Evolutionary conservation across 805 yeast species (phyloP), one percentile per base, ranked within the genome.

Genomic region (Schwanniomyces vanrijiae): DNA sequence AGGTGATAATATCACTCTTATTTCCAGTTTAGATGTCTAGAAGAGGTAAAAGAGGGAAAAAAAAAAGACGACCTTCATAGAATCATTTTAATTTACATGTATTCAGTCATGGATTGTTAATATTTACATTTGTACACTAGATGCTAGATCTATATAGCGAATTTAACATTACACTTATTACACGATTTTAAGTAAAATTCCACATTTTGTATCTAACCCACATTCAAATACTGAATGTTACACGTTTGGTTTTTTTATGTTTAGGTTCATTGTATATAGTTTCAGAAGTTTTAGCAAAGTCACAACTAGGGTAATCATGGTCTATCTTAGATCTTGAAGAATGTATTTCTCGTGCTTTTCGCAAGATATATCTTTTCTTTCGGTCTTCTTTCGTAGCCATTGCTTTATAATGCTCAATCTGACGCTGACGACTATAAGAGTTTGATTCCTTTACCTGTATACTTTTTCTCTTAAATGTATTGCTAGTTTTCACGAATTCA

Each of bases 1-100:
- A 66, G 99, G 99, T 3, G 99, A 94, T 62, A 94, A 90, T 62
- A 88, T 94, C 39, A 86, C 96, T 7, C 69, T 92, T 47, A 86
- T 94, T 14, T 64, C 72, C 14, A 60, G 71, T 42, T 55, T 66
- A 47, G 77, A 72, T 33, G 56, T 61, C 26, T 65, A 49, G 49
- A 4, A 26, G 6, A 6, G 13, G 29, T 21, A 34, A 29, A n/a
- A 20, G 13, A 7, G 4, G 29, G 13, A 8, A 13, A 18, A 34
- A 29, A n/a, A 20, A 7, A 7, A 3, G 29, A 6, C 7, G 1
- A 14, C 14, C 13, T 38, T 19, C 3, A 11, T 5, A 21, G 19
- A 24, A n/a, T 5, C 20, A 5, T 22, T 21, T 16, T 19, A 34
- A 37, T n/a, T 18, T 8, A 16, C 7, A 31, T 31, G 35, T 20